Evolutionary conservation across 148 eudicot genomes (phyloP), one percentile per base, ranked within the genome.

Genomic region (Gaultheria prostrata): DNA sequence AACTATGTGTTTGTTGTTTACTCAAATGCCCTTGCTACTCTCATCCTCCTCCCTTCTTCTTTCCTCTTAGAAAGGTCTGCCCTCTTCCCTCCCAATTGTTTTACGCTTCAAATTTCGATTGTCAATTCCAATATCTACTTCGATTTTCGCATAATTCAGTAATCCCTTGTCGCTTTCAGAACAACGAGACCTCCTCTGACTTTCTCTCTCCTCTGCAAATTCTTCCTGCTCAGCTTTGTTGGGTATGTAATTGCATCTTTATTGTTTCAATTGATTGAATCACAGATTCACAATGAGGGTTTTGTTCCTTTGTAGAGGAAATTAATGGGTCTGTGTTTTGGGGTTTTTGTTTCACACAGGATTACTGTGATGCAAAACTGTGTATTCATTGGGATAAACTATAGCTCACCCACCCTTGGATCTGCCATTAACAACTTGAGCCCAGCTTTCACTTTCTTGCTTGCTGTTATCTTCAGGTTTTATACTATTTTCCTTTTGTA

Each of bases 361-460:
- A 85, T 89, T 51, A 87, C 89, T 26, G 59, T 87, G 56, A 75
- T 86, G 86, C 91, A 89, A 75, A 85, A 89, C 83, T 85, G 91
- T 81, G 91, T 85, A 39, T 85, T 85, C 50, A 90, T 89, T 32
- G 93, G 93, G 67, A 75, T 91, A 79, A 84, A 77, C 49, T 88
- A 85, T 72, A 89, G 91, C 89, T 91, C 93, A 43, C 91, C 93
- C 78, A 91, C 91, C 10, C 89, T 91, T 39, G 88, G 87, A 67
- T 87, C 93, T 54, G 93, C 93, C 48, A 83, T 91, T 88, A 84
- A 86, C 86, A 91, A 83, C 77, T 78, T 91, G 30, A 80, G 88
- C 65, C 93, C 93, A 43, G 93, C 91, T 81, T 89, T 89, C 85
- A 89, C 93, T 69, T 91, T 89, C 86, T 18, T 89, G 70, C 91